phyloP scores from a whole-genome alignment of 2,329 filamentous ascomycete genomes.

The Didymella segeticola region DNA sequence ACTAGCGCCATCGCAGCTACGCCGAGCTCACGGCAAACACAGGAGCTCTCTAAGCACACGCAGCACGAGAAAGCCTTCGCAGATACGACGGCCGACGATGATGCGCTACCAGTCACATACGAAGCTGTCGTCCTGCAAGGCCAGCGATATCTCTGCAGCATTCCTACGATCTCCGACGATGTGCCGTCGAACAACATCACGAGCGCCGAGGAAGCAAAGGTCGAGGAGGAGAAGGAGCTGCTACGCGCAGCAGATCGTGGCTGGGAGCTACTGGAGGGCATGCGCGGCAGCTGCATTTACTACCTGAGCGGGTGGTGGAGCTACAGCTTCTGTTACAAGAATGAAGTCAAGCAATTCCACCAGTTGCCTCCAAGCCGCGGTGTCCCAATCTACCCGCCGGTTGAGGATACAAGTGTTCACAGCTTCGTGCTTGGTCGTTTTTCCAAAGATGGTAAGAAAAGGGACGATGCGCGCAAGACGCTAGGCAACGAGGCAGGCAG shows the following conservation, averaged over 20 bases:
- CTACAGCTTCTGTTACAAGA: constrained; percentile 91
- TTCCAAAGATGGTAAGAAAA: constrained; percentile 26
- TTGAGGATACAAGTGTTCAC: constrained; percentile 76
- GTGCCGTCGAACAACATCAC: constrained; percentile 65
- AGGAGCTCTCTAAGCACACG: constrained; percentile 45
- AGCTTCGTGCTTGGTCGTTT: constrained; percentile 79
- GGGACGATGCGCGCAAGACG: constrained; percentile 33
- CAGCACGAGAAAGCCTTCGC: constrained; percentile 35
- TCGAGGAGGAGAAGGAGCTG: constrained; percentile 81
- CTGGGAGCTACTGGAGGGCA: constrained; percentile 78
- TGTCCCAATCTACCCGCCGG: constrained; percentile 71
- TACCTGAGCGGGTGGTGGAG: constrained; percentile 92
- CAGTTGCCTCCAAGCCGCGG: constrained; percentile 74
- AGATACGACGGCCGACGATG: constrained; percentile 22
- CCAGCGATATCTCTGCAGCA: constrained; percentile 81
- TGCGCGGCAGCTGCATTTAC: constrained; percentile 83
- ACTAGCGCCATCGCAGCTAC: constrained; percentile 36
- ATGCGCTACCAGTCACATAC: constrained; percentile 58
- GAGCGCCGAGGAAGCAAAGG: constrained; percentile 70
- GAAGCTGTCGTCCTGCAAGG: constrained; percentile 76
- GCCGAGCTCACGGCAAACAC: constrained; percentile 44
- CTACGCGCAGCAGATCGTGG: constrained; percentile 77
- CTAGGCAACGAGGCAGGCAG: constrained; percentile 36
- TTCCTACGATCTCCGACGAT: constrained; percentile 71
- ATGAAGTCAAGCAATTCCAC: constrained; percentile 89